Evolutionary conservation across 1,139 yeast species (phyloP), one percentile per base, ranked within the genome.

Genomic region (Yamadazyma siamensis): DNA sequence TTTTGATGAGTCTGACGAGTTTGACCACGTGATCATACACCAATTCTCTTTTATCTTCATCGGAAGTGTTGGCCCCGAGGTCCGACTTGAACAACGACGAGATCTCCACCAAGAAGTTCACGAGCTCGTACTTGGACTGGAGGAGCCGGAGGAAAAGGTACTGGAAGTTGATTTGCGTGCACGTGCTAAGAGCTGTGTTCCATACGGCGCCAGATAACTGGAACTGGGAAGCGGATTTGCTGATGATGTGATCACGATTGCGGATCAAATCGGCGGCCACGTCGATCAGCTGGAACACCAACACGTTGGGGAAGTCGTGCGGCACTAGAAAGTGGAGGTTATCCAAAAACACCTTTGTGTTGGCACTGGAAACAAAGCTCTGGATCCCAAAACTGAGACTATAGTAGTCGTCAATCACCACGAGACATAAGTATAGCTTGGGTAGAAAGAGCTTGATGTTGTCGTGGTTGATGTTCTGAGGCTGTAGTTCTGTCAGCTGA

Each of bases 351-450:
- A 49, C 40, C 5, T 43, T 44, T 8, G 37, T 36, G 10, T 20
- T 23, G 4, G 23, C 11, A 14, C 42, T 35, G n/a, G 45, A 40
- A 7, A 59, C 34, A 15, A 40, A 34, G 19, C 69, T 65, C 25
- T 79, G 82, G 1, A 66, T 60, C 1, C 87, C 88, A 56, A 70
- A 78, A 26, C 75, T 65, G 21, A 81, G 54, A 15, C 80, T 56
- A 41, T 75, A 77, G 21, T 78, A 48, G 15, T 72, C 62, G 49
- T 80, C 87, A 30, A 82, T 62, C 0, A 77, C 50, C 12, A 64
- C 57, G 21, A 78, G 45, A 21, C 69, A 61, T 28, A 69, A 63
- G 46, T 72, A 74, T 15, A 79, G 55, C 40, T 76, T 67, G 9
- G 77, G 73, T 33, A 74, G 58, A 27, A 67, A 58, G 9, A 71